Percentiles rank a stretch among this genome's conserved stretches.
Evolutionary conservation across 2,329 filamentous ascomycete species (phyloP).

Genomic region (Penicillium oxalicum): DNA sequence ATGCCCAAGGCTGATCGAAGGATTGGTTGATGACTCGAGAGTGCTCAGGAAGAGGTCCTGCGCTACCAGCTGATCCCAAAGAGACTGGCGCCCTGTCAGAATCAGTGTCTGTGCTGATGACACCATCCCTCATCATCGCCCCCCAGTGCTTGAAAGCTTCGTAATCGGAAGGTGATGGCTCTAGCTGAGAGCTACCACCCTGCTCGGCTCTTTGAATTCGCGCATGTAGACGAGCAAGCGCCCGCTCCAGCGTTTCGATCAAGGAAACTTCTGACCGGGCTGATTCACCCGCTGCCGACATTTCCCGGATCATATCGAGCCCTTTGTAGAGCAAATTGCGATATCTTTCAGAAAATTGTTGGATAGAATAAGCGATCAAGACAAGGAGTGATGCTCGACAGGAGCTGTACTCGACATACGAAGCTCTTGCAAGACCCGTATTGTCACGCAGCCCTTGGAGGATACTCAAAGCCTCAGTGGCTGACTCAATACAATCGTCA

Average conservation of each 20-base stretch:
- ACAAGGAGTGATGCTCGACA: conserved; percentile 32
- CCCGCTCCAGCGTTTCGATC: conserved; percentile 27
- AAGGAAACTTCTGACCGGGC: conserved; percentile 28
- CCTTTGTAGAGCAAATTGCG: conserved; percentile 20
- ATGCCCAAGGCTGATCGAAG: not conserved
- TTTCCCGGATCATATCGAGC: conserved; percentile 27
- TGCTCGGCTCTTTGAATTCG: not conserved
- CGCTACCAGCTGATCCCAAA: not conserved
- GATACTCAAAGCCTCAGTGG: not conserved
- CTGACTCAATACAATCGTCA: conserved; percentile 1
- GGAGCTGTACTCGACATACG: conserved; percentile 33
- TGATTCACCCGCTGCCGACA: conserved; percentile 28
- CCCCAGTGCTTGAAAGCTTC: conserved; percentile 1
- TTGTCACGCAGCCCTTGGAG: conserved; percentile 17
- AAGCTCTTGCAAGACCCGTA: conserved; percentile 28
- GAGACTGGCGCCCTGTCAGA: not conserved
- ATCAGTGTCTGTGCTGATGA: not conserved
- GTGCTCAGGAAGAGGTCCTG: not conserved
- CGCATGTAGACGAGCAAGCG: conserved; percentile 15
- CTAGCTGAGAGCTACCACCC: no score
- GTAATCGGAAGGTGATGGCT: not conserved
- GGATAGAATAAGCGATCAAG: conserved; percentile 30
- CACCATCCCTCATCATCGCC: not conserved
- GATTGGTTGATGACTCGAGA: not conserved
- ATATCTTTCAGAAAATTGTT: conserved; percentile 19